Conservation (phyloP, 768 basidiomycete genomes). For the Filobasidium wieringae region DNA sequence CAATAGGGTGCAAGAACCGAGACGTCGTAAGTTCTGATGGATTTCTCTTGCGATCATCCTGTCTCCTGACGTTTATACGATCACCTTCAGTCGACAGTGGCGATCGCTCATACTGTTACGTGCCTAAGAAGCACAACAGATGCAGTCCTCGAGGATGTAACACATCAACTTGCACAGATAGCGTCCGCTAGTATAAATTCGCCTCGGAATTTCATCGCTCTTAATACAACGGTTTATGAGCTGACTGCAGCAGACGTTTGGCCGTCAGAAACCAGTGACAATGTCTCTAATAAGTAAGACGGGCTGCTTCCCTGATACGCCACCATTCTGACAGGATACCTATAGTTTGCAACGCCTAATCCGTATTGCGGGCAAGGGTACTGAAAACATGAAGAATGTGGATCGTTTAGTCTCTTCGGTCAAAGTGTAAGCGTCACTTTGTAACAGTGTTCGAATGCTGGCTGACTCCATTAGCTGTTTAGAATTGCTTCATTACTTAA, state of each 20-base stretch:
- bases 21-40: constrained; percentile 55
- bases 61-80: neutral
- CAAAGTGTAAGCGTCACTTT: constrained; percentile 54
- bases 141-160: neutral
- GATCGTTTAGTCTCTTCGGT: constrained; percentile 67
- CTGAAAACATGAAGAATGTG: constrained; percentile 64
- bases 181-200: constrained; percentile 46
- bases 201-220: constrained; percentile 70
- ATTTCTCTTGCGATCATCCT: neutral
- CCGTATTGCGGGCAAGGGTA: constrained; percentile 50
- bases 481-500: constrained; percentile 60
- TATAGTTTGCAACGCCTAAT: constrained; percentile 50
- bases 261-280: constrained; percentile 11
- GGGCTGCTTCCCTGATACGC: neutral
- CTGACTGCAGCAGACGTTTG: constrained; percentile 61
- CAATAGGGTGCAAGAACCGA: constrained; percentile 70
- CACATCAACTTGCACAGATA: neutral
- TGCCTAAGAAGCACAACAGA: neutral
- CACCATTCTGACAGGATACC: neutral
- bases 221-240: constrained; percentile 61
- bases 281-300: neutral
- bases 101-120: neutral
- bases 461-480: constrained; percentile 7
- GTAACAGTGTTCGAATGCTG: neutral
- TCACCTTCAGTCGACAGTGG: neutral